phyloP scores from a whole-genome alignment of 2,329 filamentous ascomycete species.

The Trichoderma guizhouense region DNA sequence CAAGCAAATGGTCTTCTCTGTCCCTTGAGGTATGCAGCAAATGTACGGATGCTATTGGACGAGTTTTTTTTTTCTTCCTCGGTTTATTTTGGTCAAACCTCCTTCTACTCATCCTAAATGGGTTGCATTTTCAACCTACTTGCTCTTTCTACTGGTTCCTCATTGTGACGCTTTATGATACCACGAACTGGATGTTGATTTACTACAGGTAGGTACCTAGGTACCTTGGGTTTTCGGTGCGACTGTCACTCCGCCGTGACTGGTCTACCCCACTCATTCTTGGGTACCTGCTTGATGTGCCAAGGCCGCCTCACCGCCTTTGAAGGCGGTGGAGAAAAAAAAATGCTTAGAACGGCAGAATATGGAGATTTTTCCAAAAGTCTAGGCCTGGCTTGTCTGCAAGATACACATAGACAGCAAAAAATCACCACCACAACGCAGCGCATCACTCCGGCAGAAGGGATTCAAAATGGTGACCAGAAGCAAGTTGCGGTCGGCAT shows the following conservation, averaged over 20 bases:
- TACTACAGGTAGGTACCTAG: too few relatives aligned
- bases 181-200: too few relatives aligned
- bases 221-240: not conserved
- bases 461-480: conserved; percentile 40
- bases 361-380: conserved; percentile 9
- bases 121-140: too few relatives aligned
- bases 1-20: not conserved
- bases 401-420: not conserved
- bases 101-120: too few relatives aligned
- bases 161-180: too few relatives aligned
- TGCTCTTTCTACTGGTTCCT: too few relatives aligned
- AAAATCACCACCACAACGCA: not conserved
- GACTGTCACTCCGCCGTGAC: not conserved
- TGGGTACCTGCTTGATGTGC: not conserved
- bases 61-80: too few relatives aligned
- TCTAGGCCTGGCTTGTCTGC: not conserved
- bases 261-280: not conserved
- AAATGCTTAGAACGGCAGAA: conserved; percentile 11
- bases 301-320: conserved; percentile 18
- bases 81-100: too few relatives aligned
- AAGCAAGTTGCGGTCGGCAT: conserved; percentile 52
- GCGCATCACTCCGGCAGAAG: not conserved
- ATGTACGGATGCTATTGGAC: too few relatives aligned
- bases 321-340: conserved; percentile 6
- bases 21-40: not conserved